A percentile compares a stretch with the other conserved stretches of the same genome.
These are phyloP conservation scores for Auricularia sp. DNA, from an alignment of 768 basidiomycete genomes.

Conservation along the genomic window DNA sequence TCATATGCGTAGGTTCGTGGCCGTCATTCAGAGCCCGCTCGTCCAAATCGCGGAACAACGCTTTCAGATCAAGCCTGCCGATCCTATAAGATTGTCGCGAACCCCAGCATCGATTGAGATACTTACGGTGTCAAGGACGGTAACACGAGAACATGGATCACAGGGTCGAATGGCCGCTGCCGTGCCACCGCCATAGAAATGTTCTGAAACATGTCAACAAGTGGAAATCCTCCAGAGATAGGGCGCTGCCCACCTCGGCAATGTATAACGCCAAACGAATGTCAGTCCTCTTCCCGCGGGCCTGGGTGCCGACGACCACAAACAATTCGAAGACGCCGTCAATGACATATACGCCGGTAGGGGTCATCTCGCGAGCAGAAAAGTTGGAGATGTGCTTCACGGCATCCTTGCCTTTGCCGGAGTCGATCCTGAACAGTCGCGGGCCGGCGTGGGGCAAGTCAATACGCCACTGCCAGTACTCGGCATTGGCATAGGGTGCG, in stretches of 20 bases:
- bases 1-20: conserved; percentile 63
- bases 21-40: conserved; percentile 41
- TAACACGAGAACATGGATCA: conserved; percentile 61
- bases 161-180: conserved; percentile 56
- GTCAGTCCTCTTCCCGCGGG: conserved; percentile 46
- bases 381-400: conserved; percentile 40
- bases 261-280: conserved; percentile 53
- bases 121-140: conserved; percentile 56
- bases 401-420: conserved; percentile 20
- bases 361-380: conserved; percentile 22
- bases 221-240: background rate
- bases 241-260: conserved; percentile 36
- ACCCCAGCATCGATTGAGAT: background rate
- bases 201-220: conserved; percentile 29
- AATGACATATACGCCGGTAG: conserved; percentile 48
- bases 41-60: conserved; percentile 60
- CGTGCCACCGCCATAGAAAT: conserved; percentile 42
- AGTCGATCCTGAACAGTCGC: conserved; percentile 50
- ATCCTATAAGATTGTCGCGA: background rate
- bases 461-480: conserved; percentile 73
- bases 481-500: conserved; percentile 61
- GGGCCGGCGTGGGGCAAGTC: conserved; percentile 32
- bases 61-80: conserved; percentile 41
- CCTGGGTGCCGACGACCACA: conserved; percentile 56
- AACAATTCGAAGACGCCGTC: conserved; percentile 78